Evolutionary conservation across 2,329 filamentous ascomycete species (phyloP), one percentile per base, ranked within the genome.

Genomic region (Ophiostoma ulmi): DNA sequence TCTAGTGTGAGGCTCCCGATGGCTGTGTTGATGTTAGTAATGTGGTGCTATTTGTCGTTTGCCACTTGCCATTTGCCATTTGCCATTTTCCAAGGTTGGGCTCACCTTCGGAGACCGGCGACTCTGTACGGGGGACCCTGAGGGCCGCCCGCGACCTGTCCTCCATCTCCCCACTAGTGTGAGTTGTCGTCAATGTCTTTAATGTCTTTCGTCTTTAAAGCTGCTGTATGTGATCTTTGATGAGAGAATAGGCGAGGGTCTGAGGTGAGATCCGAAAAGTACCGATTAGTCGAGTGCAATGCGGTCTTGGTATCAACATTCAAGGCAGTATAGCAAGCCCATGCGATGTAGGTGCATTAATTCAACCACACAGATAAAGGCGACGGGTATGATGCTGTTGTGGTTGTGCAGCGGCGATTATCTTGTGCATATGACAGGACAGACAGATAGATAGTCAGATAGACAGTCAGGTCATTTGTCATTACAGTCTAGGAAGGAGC

Each of bases 91-190:
- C 35, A 65, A 13, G 17, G 35, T 14, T 22, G 3, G 35, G 39
- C 70, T 67, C 61, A 71, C 70, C 70, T 26, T 69, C 31, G 1
- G 39, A 38, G 35, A 61, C 61, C 14, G 22, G 17, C 20, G 70
- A 41, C 36, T 71, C 70, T 36, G 69, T 63, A 20, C 70, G 70
- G 20, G 67, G 70, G 1, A 44, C 35, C 63, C 67, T 38, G 13
- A 71, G 38, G 63, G 70, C 52, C 35, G 69, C 68, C 61, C 68
- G 72, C 52, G 68, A 67, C 52, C 38, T 65, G 48, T 72, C 67
- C 44, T 72, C 68, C n/a, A 69, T 35, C 70, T 72, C 39, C 22
- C 63, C 36, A 13, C n/a, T 31, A 20, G 17, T 31, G 7, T 48
- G 41, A 44, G 41, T 14, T 20, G 7, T 20, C n/a, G 17, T 7